Base-by-base conservation (phyloP, 192 early-diverging fungal genomes). In the Coemansia javaensis region DNA sequence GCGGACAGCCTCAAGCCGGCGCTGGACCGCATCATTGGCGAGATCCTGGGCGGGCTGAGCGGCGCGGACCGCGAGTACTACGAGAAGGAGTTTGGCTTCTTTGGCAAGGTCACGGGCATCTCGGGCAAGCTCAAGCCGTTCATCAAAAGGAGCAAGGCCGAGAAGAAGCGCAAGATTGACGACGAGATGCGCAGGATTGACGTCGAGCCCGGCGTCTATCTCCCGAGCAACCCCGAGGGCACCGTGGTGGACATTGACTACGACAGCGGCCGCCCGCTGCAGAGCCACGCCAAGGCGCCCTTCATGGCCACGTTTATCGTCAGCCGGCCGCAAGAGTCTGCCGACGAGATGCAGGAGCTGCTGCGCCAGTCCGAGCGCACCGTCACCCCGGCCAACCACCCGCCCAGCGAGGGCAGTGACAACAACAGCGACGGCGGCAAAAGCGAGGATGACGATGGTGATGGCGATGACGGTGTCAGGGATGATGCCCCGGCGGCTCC, bases 131-230 rank as follows among this genome's bases (percentile, higher is more conserved):
- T 99, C 35, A 98, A 94, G 77, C 91, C 90, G 20, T 87, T 82
- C 44, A 91, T 99, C 58, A 87, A 88, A 45, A 86, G 83, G 58
- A 78, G 80, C 44, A 94, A 98, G 68, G 66, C 77, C 7, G 97
- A 97, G 63, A 99, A 99, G 81, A 99, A 99, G 83, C 86, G 89
- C 54, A 93, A 94, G 62, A 90, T 99, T 63, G 97, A 99, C 54
- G 94, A 99, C 54, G 97, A 99, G 72, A 85, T 99, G 81, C 78
- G 83, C 21, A 85, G 89, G 66, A 96, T 99, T 57, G 72, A 84
- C 32, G 93, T 99, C 0, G 91, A 99, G 63, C 85, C 89, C 15
- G 97, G 94, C 27, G 95, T 98, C 1, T 99, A 99, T 56, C 56
- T 99, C 44, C 97, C 97, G 14, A 91, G 86, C 72, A 99, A 99